Evolutionary conservation across 345 rosid genomes (phyloP).

Genomic region (Rhodomyrtus tomentosa): DNA sequence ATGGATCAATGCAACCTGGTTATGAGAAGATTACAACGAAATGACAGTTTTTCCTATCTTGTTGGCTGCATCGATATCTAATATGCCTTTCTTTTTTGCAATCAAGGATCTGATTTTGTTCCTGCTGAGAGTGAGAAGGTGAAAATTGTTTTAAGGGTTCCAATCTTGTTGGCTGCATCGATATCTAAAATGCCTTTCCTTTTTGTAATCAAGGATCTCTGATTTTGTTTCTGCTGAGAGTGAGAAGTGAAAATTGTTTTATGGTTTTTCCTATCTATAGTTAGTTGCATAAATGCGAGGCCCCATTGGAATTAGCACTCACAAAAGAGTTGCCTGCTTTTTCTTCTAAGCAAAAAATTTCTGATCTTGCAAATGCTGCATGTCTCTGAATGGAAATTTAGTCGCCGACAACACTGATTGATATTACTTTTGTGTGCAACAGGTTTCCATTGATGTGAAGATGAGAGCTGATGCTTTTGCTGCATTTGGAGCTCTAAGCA

Average conservation of each 20-base stretch:
- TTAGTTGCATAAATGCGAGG: not conserved
- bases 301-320: not conserved
- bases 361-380: not conserved
- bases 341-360: not conserved
- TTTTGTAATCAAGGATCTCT: too few species aligned
- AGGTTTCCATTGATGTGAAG: constrained; percentile 68
- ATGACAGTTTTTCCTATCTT: not conserved
- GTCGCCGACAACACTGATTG: not conserved
- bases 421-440: constrained; percentile 3
- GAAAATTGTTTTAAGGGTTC: not conserved
- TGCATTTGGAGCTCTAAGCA: constrained; percentile 83
- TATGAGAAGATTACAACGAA: not conserved
- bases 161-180: too few species aligned
- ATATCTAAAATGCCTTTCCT: too few species aligned
- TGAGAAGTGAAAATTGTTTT: too few species aligned
- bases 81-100: not conserved
- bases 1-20: not conserved
- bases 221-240: too few species aligned
- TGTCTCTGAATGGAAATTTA: not conserved
- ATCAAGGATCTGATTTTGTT: not conserved
- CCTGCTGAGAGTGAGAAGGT: not conserved
- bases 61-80: not conserved
- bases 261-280: not conserved
- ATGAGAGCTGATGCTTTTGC: constrained; percentile 83
- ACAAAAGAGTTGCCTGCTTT: not conserved